These are phyloP conservation scores for Cephalotrichum gorgonifer DNA, from an alignment of 2,329 filamentous ascomycete species.

Conservation along the genomic window DNA sequence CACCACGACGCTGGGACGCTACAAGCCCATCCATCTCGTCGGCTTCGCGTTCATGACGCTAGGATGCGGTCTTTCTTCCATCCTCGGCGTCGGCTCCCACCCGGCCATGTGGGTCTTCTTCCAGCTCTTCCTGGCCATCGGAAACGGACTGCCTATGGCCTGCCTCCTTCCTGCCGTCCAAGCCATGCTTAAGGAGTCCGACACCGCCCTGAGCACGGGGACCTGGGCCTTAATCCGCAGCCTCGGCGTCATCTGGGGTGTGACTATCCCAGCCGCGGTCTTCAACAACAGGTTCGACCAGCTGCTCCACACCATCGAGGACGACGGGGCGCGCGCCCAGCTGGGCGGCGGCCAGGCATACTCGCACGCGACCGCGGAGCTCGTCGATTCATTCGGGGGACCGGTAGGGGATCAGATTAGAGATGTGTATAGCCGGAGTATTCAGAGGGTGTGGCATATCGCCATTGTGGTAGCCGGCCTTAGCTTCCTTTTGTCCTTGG, in stretches of 20 bases:
- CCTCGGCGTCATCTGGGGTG: conserved; percentile 36
- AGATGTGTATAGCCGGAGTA: conserved; percentile 13
- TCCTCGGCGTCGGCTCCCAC: conserved; percentile 21
- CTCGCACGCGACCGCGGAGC: conserved; percentile 14
- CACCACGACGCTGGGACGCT: conserved; percentile 30
- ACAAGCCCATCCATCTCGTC: conserved; percentile 29
- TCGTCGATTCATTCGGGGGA: conserved; percentile 12
- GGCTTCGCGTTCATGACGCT: conserved; percentile 22
- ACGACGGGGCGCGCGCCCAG: conserved; percentile 7
- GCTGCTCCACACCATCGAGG: conserved; percentile 11
- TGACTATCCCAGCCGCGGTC: conserved; percentile 29
- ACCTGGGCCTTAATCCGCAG: conserved; percentile 34
- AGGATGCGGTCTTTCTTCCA: conserved; percentile 31
- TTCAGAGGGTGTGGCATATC: conserved; percentile 15
- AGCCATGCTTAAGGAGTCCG: conserved; percentile 24
- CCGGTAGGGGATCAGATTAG: conserved; percentile 12
- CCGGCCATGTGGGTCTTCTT: conserved; percentile 32
- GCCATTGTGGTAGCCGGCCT: conserved; percentile 11
- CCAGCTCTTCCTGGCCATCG: conserved; percentile 27
- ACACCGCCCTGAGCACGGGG: conserved; percentile 24
- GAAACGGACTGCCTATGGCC: conserved; percentile 29
- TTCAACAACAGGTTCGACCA: conserved; percentile 19
- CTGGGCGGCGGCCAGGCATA: conserved; percentile 18
- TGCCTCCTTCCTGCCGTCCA: conserved; percentile 31
- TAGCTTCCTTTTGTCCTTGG: conserved; percentile 13